A percentile compares a stretch with the other conserved stretches of the same genome.
Conservation (phyloP, 257 asterid genomes). For the Lantana camara region DNA sequence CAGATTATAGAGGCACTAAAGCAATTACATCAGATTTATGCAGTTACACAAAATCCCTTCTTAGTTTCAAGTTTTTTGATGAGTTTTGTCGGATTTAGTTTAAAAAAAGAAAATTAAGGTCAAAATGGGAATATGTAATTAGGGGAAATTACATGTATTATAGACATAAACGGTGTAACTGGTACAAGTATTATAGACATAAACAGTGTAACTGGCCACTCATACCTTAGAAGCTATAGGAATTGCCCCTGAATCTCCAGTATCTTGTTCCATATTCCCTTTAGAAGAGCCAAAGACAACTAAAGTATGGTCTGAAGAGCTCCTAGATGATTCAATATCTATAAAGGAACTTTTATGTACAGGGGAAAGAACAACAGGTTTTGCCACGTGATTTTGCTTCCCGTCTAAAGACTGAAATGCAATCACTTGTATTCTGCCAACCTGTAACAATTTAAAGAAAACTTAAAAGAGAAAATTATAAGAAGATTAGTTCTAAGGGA, state of each 20-base stretch:
- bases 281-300: constrained; percentile 41
- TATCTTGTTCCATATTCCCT: constrained; percentile 64
- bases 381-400: constrained; percentile 65
- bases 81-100: too few species aligned
- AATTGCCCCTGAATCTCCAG: constrained; percentile 84
- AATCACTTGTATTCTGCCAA: constrained; percentile 91
- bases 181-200: too few species aligned
- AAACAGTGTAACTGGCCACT: too few species aligned
- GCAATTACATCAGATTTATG: too few species aligned
- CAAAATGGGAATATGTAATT: too few species aligned
- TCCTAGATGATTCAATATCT: constrained; percentile 66
- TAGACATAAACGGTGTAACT: too few species aligned
- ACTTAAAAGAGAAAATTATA: constrained; percentile 16
- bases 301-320: constrained; percentile 64
- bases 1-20: too few species aligned
- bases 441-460: constrained; percentile 50
- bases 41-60: too few species aligned
- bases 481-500: constrained; percentile 17
- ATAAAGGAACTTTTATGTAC: constrained; percentile 54
- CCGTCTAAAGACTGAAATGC: constrained; percentile 99
- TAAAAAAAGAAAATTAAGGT: too few species aligned
- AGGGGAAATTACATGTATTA: too few species aligned
- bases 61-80: too few species aligned
- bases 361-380: constrained; percentile 65
- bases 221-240: constrained; percentile 63